phyloP scores from a whole-genome alignment of 306 rosid genomes.

The Boehmeria nivea region DNA sequence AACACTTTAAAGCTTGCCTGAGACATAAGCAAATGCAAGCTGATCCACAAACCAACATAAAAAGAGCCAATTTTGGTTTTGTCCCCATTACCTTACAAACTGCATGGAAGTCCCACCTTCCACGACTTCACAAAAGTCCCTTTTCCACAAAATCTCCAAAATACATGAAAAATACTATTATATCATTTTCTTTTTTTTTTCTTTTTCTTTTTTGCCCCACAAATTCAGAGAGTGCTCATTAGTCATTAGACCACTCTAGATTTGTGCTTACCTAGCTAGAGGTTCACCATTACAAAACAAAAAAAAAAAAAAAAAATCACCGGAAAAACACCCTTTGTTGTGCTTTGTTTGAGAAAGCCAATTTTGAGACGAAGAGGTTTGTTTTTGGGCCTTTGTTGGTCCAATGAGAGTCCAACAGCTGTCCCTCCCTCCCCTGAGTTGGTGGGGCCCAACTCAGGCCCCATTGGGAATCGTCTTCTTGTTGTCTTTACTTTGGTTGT shows the following conservation, averaged over 20 bases:
- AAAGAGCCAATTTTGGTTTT: background rate
- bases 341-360: background rate
- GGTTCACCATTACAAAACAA: background rate
- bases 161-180: too few species aligned
- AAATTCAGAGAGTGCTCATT: background rate
- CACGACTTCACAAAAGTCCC: too few species aligned
- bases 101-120: too few species aligned
- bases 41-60: background rate
- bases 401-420: background rate
- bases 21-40: background rate
- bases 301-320: background rate
- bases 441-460: slow-evolving; percentile 10
- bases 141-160: too few species aligned
- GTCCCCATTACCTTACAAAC: too few species aligned
- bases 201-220: background rate
- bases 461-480: slow-evolving; percentile 23
- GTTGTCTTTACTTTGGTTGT: slow-evolving; percentile 6
- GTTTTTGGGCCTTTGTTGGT: background rate
- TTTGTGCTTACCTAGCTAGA: background rate
- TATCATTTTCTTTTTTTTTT: background rate
- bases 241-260: slow-evolving; percentile 1
- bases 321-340: background rate
- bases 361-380: background rate
- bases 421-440: background rate
- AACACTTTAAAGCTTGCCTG: background rate